Base-by-base conservation (phyloP, 2,329 filamentous ascomycete species). In the Arthrobotrys megalospora region DNA sequence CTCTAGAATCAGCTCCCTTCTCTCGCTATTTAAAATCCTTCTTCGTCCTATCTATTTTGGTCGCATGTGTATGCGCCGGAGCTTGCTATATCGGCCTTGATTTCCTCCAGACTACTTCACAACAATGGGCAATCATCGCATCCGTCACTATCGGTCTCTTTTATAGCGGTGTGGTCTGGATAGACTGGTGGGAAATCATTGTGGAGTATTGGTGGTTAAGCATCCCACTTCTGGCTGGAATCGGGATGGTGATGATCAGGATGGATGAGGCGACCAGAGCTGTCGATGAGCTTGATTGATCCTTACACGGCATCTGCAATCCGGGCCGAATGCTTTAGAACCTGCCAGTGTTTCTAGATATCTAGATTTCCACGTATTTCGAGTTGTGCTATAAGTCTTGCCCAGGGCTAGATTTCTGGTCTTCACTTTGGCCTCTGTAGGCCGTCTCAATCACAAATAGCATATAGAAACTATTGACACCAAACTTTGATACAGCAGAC, bases 131-230 rank as follows among this genome's bases (percentile, higher is more conserved):
- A 8, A 43, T 63, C 2, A 8, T 45, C 3, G 36, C 36, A n/a
- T 43, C 43, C n/a, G 67, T 53, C 10, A 36, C 16, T 6, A 36
- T 11, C n/a, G 28, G 55, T n/a, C 55, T 71, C 3, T 43, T 71
- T 19, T 63, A 71, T 62, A 71, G 14, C n/a, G 55, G 55, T 7
- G 19, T 63, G 12, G 45, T 71, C 12, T 71, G 67, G 67, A 71
- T 71, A 41, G 67, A 71, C 38, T 71, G 67, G 45, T 71, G 45
- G 67, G 19, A 32, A 19, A 36, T 71, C n/a, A 16, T 63, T 12
- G 55, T 71, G 19, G 67, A 71, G 28, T 53, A 63, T 50, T 63
- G 67, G 67, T 71, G 55, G 67, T n/a, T 71, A 28, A 71, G 55
- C 48, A 52, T 63, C n/a, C 67, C 67, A n/a, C 3, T 63, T 3